These are phyloP conservation scores for Calophaca sinica DNA, from an alignment of 306 rosid genomes.

Conservation along the genomic window DNA sequence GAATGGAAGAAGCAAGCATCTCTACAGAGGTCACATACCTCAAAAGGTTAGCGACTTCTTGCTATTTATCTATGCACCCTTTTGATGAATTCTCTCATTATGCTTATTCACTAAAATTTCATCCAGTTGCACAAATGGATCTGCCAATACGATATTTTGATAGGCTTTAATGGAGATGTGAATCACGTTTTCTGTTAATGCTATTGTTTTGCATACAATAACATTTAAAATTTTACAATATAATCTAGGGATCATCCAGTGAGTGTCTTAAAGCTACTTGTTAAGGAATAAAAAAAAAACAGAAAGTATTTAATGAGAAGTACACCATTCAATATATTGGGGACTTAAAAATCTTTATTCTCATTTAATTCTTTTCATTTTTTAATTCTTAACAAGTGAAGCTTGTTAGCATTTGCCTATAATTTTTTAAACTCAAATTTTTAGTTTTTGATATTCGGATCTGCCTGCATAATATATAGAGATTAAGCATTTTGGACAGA, in stretches of 20 bases:
- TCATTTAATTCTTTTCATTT: too few species aligned
- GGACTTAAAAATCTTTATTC: too few species aligned
- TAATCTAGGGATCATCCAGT: background rate
- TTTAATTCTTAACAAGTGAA: too few species aligned
- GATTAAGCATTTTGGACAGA: too few species aligned
- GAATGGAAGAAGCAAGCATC: constrained; percentile 78
- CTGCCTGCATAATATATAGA: too few species aligned
- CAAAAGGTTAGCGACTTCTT: constrained; percentile 67
- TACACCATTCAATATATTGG: too few species aligned
- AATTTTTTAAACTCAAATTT: too few species aligned
- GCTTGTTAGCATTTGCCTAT: too few species aligned
- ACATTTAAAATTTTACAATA: background rate
- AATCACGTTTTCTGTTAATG: background rate
- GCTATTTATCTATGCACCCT: constrained; percentile 22
- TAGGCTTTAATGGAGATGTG: constrained; percentile 29
- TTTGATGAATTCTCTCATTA: constrained; percentile 34
- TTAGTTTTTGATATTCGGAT: too few species aligned
- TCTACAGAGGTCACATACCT: constrained; percentile 58
- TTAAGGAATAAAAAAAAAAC: too few species aligned
- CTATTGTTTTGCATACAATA: constrained; percentile 3
- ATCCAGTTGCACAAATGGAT: constrained; percentile 1
- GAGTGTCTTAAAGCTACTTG: too few species aligned
- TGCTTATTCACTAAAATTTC: constrained; percentile 26
- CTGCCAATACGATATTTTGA: constrained; percentile 1
- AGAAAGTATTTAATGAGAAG: too few species aligned